These are phyloP conservation scores for Primulina huaijiensis DNA, from an alignment of 257 asterid species.

Conservation along the genomic window DNA sequence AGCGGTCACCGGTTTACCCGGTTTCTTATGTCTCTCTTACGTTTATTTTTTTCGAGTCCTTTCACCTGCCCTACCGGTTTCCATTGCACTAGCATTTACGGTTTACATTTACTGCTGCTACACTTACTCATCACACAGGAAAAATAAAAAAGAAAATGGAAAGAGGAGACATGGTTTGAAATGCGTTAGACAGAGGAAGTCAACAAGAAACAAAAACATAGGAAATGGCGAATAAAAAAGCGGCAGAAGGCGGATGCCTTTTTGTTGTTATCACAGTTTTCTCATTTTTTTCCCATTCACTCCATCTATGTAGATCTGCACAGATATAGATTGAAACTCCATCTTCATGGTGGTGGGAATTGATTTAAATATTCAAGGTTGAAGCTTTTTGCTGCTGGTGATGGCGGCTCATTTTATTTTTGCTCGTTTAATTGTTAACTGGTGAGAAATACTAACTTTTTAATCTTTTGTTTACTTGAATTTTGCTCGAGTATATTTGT, in stretches of 20 bases:
- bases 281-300: slow-evolving; percentile 28
- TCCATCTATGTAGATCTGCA: slow-evolving; percentile 67
- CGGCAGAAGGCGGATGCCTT: slow-evolving; percentile 37
- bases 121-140: not conserved
- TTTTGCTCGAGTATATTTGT: slow-evolving; percentile 11
- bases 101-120: not conserved
- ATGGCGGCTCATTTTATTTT: slow-evolving; percentile 22
- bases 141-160: no score
- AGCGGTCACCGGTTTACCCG: slow-evolving; percentile 20
- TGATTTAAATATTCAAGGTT: slow-evolving; percentile 16
- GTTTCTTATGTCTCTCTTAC: not conserved
- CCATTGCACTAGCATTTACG: not conserved
- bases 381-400: slow-evolving; percentile 32
- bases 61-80: slow-evolving; percentile 1
- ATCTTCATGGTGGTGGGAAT: not conserved
- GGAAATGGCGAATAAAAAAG: slow-evolving; percentile 71
- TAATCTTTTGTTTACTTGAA: slow-evolving; percentile 5
- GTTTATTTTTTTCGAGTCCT: not conserved
- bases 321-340: slow-evolving; percentile 12
- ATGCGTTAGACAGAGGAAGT: slow-evolving; percentile 27
- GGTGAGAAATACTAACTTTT: slow-evolving; percentile 29
- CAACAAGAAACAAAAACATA: slow-evolving; percentile 38
- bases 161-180: slow-evolving; percentile 19
- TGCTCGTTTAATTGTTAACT: slow-evolving; percentile 26
- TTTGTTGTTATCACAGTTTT: slow-evolving; percentile 33